Base-by-base conservation (phyloP, 805 yeast species). In the Wickerhamomyces rabaulensis region DNA sequence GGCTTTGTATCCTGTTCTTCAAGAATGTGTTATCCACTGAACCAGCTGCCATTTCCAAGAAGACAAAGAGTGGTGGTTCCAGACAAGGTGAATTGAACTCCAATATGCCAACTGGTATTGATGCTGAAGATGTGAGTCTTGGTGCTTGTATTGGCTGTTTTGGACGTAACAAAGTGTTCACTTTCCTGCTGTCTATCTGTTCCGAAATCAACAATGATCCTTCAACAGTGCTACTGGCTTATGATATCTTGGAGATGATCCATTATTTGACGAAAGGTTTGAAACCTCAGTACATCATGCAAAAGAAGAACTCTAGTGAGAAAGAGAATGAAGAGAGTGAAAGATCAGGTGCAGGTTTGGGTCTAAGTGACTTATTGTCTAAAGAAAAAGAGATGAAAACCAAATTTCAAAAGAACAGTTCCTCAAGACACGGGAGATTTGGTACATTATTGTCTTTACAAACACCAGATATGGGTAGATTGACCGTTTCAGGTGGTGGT, bases 361-460 rank as follows among this genome's bases (percentile, higher is more conserved):
- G 43, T 9, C 54, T 57, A 9, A 48, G 53, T 7, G 76, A 73
- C 19, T 61, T 87, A 8, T 67, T 89, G n/a, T 67, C 70, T 2
- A 74, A 74, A 45, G 97, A 92, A 58, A 70, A 74, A 19, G 71
- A 73, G 27, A 61, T 83, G 49, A 79, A 77, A 48, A 69, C 67
- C 37, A 59, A 63, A 29, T 73, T 80, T 42, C 69, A 71, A 25
- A 76, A 74, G 62, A 66, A 71, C 44, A 69, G 81, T 1, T 76
- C 87, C 1, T 74, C 88, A 1, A 75, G 99, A 41, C 99, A 92
- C 61, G 91, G 94, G 3, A 74, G 96, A 44, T 92, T 92, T 68
- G 99, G 99, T 1, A 82, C 97, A 0, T 68, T 91, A 51, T 64
- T 90, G 10, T 82, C 95, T 2, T 71, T 92, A 26, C 80, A 83